A percentile compares a stretch with the other conserved stretches of the same genome.
Evolutionary conservation across 1,139 yeast genomes (phyloP).

Genomic region (Hansenula anomala): DNA sequence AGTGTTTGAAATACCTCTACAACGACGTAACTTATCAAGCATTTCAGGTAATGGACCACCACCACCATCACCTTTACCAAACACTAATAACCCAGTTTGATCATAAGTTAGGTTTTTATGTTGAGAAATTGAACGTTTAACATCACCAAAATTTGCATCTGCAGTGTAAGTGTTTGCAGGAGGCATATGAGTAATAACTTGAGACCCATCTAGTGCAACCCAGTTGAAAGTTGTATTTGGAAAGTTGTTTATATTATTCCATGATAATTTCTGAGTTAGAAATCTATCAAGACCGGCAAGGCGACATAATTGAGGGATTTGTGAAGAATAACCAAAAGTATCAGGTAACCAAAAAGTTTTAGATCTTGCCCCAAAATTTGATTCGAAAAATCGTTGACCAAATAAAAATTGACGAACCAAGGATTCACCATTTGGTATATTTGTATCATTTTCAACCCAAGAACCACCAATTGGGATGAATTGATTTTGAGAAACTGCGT

Average conservation of each 20-base stretch:
- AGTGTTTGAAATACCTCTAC: slow-evolving; percentile 81
- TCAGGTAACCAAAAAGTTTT: slow-evolving; percentile 93
- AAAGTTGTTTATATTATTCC: slow-evolving; percentile 91
- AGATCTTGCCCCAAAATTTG: slow-evolving; percentile 73
- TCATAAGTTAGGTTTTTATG: slow-evolving; percentile 81
- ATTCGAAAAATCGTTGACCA: slow-evolving; percentile 81
- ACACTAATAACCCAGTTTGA: slow-evolving; percentile 75
- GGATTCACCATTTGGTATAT: slow-evolving; percentile 90
- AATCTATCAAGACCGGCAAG: slow-evolving; percentile 78
- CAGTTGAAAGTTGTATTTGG: slow-evolving; percentile 91
- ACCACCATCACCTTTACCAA: slow-evolving; percentile 97
- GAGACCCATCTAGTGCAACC: slow-evolving; percentile 93
- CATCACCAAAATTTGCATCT: slow-evolving; percentile 88
- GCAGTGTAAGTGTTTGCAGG: slow-evolving; percentile 97
- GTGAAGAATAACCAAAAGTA: slow-evolving; percentile 94
- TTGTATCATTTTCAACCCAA: slow-evolving; percentile 97
- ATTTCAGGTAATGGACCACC: slow-evolving; percentile 95
- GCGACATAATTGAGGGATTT: slow-evolving; percentile 89
- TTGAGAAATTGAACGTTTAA: slow-evolving; percentile 68
- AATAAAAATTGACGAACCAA: slow-evolving; percentile 80
- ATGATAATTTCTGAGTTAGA: slow-evolving; percentile 87
- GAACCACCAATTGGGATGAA: slow-evolving; percentile 93
- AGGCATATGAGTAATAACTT: slow-evolving; percentile 94
- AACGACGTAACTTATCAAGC: slow-evolving; percentile 87
- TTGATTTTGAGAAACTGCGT: slow-evolving; percentile 65